A percentile compares a stretch with the other conserved stretches of the same genome.
phyloP scores from a whole-genome alignment of 176 grass and related monocot genomes.

The Triticum monococcum region DNA sequence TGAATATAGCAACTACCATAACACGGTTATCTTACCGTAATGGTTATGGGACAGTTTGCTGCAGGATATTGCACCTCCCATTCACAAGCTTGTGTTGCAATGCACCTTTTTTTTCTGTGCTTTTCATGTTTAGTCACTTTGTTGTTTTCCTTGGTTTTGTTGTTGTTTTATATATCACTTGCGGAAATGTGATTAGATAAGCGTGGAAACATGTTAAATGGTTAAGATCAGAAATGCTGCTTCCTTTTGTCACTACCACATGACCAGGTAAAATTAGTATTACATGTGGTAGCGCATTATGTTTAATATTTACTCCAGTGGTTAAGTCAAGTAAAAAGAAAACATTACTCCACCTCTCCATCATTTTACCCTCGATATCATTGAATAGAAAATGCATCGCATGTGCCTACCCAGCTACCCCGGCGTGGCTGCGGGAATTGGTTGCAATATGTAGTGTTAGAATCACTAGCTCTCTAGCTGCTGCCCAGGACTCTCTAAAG shows the following conservation, averaged over 20 bases:
- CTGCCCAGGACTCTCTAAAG: background rate
- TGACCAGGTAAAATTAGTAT: constrained; percentile 7
- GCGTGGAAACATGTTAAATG: background rate
- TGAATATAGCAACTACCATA: constrained; percentile 52
- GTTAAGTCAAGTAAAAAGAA: constrained; percentile 2
- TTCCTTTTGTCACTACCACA: background rate
- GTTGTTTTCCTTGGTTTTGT: background rate
- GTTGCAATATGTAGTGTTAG: background rate
- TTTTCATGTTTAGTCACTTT: constrained; percentile 23
- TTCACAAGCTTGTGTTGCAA: background rate
- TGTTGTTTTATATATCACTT: background rate
- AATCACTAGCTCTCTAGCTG: background rate
- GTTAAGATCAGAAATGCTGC: constrained; percentile 1
- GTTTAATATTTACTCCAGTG: background rate
- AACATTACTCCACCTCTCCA: background rate
- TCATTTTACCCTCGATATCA: background rate
- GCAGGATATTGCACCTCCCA: constrained; percentile 31
- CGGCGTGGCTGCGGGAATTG: background rate
- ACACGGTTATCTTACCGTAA: constrained; percentile 30
- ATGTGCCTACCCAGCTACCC: background rate
- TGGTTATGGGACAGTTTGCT: constrained; percentile 33
- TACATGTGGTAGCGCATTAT: background rate
- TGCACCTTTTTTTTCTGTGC: background rate
- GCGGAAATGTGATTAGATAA: background rate
- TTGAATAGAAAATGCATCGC: background rate